These are phyloP conservation scores for Lippia alba DNA, from an alignment of 305 asterid species.

Conservation along the genomic window DNA sequence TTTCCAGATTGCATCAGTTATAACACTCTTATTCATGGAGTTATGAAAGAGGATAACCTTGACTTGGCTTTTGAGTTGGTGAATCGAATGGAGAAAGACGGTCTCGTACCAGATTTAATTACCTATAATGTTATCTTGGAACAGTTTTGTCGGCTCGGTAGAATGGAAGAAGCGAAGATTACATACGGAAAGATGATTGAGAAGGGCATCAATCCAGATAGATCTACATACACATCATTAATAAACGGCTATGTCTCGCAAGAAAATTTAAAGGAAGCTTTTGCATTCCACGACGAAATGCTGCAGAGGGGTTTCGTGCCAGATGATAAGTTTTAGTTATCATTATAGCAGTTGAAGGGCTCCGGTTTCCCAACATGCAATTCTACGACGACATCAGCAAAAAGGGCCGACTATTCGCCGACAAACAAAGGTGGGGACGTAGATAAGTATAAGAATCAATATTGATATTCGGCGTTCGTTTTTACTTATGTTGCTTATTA, in stretches of 20 bases:
- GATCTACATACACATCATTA: constrained; percentile 55
- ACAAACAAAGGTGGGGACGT: constrained; percentile 29
- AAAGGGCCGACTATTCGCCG: constrained; percentile 6
- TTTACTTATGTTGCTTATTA: background rate
- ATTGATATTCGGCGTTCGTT: too few relatives aligned
- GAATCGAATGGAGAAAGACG: constrained; percentile 60
- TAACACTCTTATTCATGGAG: constrained; percentile 75
- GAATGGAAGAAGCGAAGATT: constrained; percentile 67
- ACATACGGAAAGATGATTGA: constrained; percentile 58
- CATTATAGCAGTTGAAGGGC: constrained; percentile 8
- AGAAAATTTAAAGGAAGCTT: constrained; percentile 72
- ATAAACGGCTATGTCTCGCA: constrained; percentile 67
- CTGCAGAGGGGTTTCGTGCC: constrained; percentile 71
- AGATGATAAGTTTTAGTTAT: constrained; percentile 68
- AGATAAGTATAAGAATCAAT: background rate
- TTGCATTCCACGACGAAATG: constrained; percentile 75
- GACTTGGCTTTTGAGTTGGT: constrained; percentile 57
- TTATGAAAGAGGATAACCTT: constrained; percentile 61
- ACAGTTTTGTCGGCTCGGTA: constrained; percentile 65
- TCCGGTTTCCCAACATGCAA: constrained; percentile 7
- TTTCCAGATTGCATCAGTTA: constrained; percentile 59
- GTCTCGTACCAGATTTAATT: constrained; percentile 56
- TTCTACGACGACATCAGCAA: background rate
- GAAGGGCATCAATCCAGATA: constrained; percentile 60
- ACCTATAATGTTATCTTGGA: constrained; percentile 66